Percentiles rank a stretch among this genome's conserved stretches.
Evolutionary conservation across 169 alveolate genomes (phyloP).

Genomic region (Plasmodium gallinaceum): DNA sequence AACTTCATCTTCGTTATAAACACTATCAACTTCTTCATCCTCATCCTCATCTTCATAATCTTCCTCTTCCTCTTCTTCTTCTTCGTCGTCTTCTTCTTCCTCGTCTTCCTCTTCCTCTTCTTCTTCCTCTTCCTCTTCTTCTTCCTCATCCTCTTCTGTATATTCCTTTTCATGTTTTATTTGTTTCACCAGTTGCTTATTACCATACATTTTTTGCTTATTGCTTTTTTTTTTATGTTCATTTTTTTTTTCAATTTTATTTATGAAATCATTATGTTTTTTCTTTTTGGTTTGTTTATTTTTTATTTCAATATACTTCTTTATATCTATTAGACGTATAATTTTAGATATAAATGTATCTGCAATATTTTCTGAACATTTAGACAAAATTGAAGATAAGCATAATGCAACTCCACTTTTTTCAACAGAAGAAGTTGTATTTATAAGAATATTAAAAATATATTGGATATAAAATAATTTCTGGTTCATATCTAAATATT

Average conservation of each 20-base stretch:
- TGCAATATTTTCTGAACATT: conserved; percentile 60
- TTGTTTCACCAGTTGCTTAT: not conserved
- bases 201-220: not conserved
- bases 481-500: conserved; percentile 40
- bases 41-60: conserved; percentile 20
- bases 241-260: not conserved
- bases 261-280: not conserved
- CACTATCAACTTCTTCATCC: conserved; percentile 9
- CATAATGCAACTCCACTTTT: conserved; percentile 69
- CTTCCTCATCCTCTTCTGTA: conserved; percentile 32
- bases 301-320: conserved; percentile 33
- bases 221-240: not conserved
- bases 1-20: not conserved
- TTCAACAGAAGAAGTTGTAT: conserved; percentile 48
- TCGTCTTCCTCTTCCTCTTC: conserved; percentile 1
- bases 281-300: not conserved
- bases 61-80: not conserved
- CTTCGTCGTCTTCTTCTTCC: conserved; percentile 4
- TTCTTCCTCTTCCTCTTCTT: conserved; percentile 28
- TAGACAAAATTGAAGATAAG: conserved; percentile 56
- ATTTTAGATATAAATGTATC: conserved; percentile 39
- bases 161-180: conserved; percentile 1
- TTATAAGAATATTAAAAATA: conserved; percentile 54
- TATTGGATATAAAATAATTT: conserved; percentile 66
- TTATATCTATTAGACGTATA: conserved; percentile 59